These are phyloP conservation scores for Aspergillus hiratsukae DNA, from an alignment of 2,329 filamentous ascomycete species.

Conservation along the genomic window DNA sequence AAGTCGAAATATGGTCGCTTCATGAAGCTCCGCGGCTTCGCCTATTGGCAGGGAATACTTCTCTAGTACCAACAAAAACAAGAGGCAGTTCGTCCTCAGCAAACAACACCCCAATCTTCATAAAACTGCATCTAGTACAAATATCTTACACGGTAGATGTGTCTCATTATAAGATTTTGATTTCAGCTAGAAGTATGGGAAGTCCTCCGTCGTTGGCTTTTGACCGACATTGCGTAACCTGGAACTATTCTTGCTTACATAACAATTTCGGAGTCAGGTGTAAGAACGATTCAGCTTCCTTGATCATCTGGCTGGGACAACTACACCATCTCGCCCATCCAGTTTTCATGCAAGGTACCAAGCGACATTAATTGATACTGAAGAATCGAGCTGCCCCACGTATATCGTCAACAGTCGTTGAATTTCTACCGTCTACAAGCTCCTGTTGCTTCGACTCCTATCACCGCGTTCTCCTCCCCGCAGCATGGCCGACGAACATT, in stretches of 20 bases:
- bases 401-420: neutral
- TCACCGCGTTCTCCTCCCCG: slow-evolving; percentile 3
- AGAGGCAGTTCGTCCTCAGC: neutral
- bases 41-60: neutral
- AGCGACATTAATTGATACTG: neutral
- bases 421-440: neutral
- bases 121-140: neutral
- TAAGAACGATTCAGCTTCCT: slow-evolving; percentile 4
- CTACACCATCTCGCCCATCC: neutral
- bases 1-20: neutral
- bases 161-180: neutral
- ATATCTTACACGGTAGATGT: neutral
- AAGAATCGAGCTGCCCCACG: neutral
- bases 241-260: slow-evolving; percentile 12
- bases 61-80: neutral
- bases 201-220: neutral
- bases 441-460: neutral
- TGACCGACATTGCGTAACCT: neutral
- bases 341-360: neutral
- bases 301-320: neutral
- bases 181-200: neutral
- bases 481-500: slow-evolving; percentile 29
- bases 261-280: slow-evolving; percentile 9
- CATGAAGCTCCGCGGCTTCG: neutral
- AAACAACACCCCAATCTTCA: neutral